Evolutionary conservation across 2,329 filamentous ascomycete genomes (phyloP), one percentile per base, ranked within the genome.

Genomic region (Canariomyces notabilis): DNA sequence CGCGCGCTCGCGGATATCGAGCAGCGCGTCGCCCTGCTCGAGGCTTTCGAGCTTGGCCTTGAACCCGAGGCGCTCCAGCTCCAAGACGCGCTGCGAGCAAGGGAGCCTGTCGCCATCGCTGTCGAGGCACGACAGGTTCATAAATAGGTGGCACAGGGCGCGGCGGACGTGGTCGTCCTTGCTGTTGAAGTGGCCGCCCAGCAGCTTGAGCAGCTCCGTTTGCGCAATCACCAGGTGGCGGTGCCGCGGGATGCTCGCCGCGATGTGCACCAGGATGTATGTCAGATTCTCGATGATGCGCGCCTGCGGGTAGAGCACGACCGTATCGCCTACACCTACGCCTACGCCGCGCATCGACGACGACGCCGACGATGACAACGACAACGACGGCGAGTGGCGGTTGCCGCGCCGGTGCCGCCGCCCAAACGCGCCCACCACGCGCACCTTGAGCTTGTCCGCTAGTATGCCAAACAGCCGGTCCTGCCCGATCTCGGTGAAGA

Each of bases 221-320:
- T 96, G 89, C 3, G 82, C 75, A 42, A 94, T 80, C 9, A 95
- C 74, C 14, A 88, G 69, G 59, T 90, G 82, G 45, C 89, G 82
- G 65, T 96, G 89, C 22, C 79, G 77, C 3, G 89, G 82, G 11
- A 83, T 73, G 53, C 88, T 88, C 8, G 90, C 91, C 15, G 89
- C 89, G 57, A 97, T 81, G 67, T 97, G 89, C 12, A 93, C 84
- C 39, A 97, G 74, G 46, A 96, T 83, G 62, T 83, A 93, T 21
- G 89, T 80, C 9, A 91, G 85, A 2, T 87, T 78, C 57, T 80
- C 77, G 42, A 96, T 76, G 51, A 96, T 85, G 64, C 88, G 85
- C 19, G 75, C 62, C 52, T 79, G 77, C 7, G 79, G 75, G 49
- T 79, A 73, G 8, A 82, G 62, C 21, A 82, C 67, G 37, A 73